Evolutionary conservation across 2,329 filamentous ascomycete species (phyloP).

Genomic region (Neurospora sp.): DNA sequence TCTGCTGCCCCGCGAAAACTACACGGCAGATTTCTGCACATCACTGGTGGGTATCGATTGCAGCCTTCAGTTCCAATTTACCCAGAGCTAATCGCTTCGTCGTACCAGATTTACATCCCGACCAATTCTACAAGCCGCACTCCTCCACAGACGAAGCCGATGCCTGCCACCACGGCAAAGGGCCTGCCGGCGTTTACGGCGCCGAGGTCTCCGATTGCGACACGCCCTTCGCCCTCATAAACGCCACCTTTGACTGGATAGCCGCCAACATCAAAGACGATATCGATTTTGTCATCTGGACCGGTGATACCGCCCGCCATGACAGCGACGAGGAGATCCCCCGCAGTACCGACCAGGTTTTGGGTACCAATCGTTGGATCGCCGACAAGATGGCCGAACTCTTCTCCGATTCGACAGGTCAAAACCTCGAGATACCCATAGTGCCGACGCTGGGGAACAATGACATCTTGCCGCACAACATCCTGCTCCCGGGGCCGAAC

Average conservation of each 20-base stretch:
- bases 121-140: slow-evolving; percentile 74
- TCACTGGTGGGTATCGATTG: slow-evolving; percentile 53
- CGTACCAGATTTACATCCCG: slow-evolving; percentile 74
- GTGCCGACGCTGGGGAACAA: slow-evolving; percentile 94
- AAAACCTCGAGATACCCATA: slow-evolving; percentile 63
- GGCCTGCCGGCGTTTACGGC: slow-evolving; percentile 71
- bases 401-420: slow-evolving; percentile 49
- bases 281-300: slow-evolving; percentile 89
- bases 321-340: slow-evolving; percentile 78
- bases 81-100: neutral
- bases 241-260: slow-evolving; percentile 89
- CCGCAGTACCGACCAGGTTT: slow-evolving; percentile 64
- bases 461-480: slow-evolving; percentile 94
- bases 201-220: slow-evolving; percentile 86
- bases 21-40: slow-evolving; percentile 73
- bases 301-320: slow-evolving; percentile 80
- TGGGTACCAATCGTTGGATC: slow-evolving; percentile 64
- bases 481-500: slow-evolving; percentile 77
- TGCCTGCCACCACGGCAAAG: slow-evolving; percentile 71
- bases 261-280: slow-evolving; percentile 63
- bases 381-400: slow-evolving; percentile 66
- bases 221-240: slow-evolving; percentile 66
- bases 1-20: slow-evolving; percentile 33
- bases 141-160: slow-evolving; percentile 57
- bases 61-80: neutral